Conservation (phyloP, 2,329 filamentous ascomycete species). For the Sphaerostilbella broomeana region DNA sequence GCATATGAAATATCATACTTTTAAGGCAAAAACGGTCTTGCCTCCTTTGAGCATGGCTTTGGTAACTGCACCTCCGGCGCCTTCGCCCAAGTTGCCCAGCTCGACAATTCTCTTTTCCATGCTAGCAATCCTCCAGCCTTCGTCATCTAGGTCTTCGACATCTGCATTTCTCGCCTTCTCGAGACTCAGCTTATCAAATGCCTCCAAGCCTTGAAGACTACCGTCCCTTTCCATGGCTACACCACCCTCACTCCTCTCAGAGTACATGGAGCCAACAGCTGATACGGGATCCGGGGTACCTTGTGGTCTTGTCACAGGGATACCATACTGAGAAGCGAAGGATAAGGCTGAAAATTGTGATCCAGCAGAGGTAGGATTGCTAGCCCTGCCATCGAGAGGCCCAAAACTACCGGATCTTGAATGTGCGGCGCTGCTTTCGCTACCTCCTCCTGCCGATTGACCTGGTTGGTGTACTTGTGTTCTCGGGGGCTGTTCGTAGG, state of each 20-base stretch:
- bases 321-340: slow-evolving; percentile 66
- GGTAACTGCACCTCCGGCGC: slow-evolving; percentile 91
- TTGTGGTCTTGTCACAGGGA: slow-evolving; percentile 57
- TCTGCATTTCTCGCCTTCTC: slow-evolving; percentile 80
- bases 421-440: slow-evolving; percentile 71
- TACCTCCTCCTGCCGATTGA: slow-evolving; percentile 67
- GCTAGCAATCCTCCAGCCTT: slow-evolving; percentile 90
- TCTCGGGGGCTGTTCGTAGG: slow-evolving; percentile 58
- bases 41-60: slow-evolving; percentile 82
- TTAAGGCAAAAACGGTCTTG: slow-evolving; percentile 91
- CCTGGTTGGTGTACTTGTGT: slow-evolving; percentile 49
- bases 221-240: slow-evolving; percentile 75
- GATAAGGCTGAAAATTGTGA: slow-evolving; percentile 79
- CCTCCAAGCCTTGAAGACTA: slow-evolving; percentile 69
- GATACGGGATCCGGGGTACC: slow-evolving; percentile 79
- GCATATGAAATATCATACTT: slow-evolving; percentile 49
- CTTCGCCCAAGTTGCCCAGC: slow-evolving; percentile 84
- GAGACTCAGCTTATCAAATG: slow-evolving; percentile 71
- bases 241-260: slow-evolving; percentile 69
- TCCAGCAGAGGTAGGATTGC: slow-evolving; percentile 79
- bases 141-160: slow-evolving; percentile 90
- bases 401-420: slow-evolving; percentile 82
- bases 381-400: slow-evolving; percentile 64
- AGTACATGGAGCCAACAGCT: slow-evolving; percentile 79
- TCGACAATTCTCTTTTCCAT: slow-evolving; percentile 82